A percentile compares a stretch with the other conserved stretches of the same genome.
phyloP scores from a whole-genome alignment of 768 basidiomycete species.

The Auricularia auricula-judae region DNA sequence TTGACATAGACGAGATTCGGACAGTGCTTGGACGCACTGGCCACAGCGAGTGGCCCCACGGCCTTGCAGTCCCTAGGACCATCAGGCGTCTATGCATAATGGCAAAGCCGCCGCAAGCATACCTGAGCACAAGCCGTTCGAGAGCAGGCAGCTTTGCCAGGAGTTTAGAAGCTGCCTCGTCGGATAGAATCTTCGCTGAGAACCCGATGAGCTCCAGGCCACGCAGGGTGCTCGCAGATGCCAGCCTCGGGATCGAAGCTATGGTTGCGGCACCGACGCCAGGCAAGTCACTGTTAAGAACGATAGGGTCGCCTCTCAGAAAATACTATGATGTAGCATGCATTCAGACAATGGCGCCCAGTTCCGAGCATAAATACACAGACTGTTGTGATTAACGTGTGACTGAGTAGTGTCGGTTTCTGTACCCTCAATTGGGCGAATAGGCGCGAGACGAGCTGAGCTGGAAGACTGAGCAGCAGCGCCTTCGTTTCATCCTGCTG shows the following conservation, averaged over 20 bases:
- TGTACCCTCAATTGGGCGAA: constrained; percentile 38
- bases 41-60: constrained; percentile 38
- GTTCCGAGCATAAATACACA: constrained; percentile 8
- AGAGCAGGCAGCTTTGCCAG: constrained; percentile 34
- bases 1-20: constrained; percentile 36
- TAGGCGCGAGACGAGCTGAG: constrained; percentile 35
- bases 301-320: constrained; percentile 40
- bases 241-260: constrained; percentile 28
- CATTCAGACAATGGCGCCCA: background rate
- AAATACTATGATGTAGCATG: constrained; percentile 34
- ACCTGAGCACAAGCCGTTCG: constrained; percentile 45
- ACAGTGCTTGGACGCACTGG: constrained; percentile 32
- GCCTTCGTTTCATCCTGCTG: background rate
- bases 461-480: constrained; percentile 38
- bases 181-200: constrained; percentile 31
- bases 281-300: constrained; percentile 37
- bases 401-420: constrained; percentile 41
- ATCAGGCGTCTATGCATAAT: constrained; percentile 2
- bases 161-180: constrained; percentile 40
- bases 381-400: constrained; percentile 47
- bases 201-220: constrained; percentile 44
- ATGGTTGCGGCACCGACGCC: constrained; percentile 44
- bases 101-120: constrained; percentile 8
- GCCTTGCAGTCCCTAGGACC: constrained; percentile 40
- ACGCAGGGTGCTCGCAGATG: constrained; percentile 21